A percentile compares a stretch with the other conserved stretches of the same genome.
Evolutionary conservation across 352 stramenopile genomes (phyloP).

Genomic region (Pythium aquatile): DNA sequence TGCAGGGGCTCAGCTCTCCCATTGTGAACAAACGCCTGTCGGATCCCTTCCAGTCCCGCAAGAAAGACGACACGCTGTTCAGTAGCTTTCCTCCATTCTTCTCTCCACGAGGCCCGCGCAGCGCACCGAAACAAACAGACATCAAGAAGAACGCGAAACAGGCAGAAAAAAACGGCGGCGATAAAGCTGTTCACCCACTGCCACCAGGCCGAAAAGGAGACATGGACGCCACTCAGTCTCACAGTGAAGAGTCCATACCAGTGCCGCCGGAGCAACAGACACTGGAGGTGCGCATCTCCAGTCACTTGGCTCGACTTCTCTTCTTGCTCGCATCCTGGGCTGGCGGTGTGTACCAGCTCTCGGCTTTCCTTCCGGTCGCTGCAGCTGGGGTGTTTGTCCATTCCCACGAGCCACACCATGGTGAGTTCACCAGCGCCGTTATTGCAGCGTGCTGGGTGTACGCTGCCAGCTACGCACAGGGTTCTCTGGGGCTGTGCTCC

Average conservation of each 20-base stretch:
- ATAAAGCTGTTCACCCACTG: neutral
- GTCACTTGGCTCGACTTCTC: slow-evolving; percentile 22
- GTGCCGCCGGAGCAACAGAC: neutral
- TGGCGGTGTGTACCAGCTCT: slow-evolving; percentile 36
- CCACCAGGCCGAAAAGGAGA: neutral
- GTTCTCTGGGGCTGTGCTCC: slow-evolving; percentile 41
- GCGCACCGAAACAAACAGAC: slow-evolving; percentile 1
- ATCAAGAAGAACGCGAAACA: neutral
- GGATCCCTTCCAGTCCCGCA: slow-evolving; percentile 25
- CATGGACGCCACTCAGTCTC: neutral
- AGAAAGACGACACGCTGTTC: slow-evolving; percentile 24
- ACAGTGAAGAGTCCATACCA: too few relatives aligned
- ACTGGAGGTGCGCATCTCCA: slow-evolving; percentile 18
- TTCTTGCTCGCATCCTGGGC: slow-evolving; percentile 36
- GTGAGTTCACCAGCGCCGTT: slow-evolving; percentile 35
- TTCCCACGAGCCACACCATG: slow-evolving; percentile 27
- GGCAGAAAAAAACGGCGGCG: neutral
- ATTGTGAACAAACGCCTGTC: slow-evolving; percentile 17
- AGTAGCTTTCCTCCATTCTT: slow-evolving; percentile 18
- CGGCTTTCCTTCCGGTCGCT: slow-evolving; percentile 62
- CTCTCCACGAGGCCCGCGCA: slow-evolving; percentile 11
- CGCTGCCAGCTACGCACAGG: slow-evolving; percentile 34
- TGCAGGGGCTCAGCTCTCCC: slow-evolving; percentile 1
- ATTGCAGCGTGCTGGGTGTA: slow-evolving; percentile 38
- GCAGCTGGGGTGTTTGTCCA: slow-evolving; percentile 40